phyloP scores from a whole-genome alignment of 768 basidiomycete genomes.

The Suillus americanus region DNA sequence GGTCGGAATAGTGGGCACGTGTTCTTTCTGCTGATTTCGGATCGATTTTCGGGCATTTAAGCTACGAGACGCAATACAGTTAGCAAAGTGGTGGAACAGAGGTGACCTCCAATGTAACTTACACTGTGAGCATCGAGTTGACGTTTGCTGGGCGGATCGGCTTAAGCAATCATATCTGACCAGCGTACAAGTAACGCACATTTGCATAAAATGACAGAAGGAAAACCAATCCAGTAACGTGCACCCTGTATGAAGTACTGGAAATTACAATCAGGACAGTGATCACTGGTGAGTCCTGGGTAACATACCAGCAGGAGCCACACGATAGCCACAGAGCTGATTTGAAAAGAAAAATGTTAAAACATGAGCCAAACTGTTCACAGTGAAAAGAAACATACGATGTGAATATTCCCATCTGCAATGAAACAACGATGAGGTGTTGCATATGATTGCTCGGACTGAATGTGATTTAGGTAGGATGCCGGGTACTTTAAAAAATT shows the following conservation, averaged over 20 bases:
- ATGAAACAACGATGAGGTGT: background rate
- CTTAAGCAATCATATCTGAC: background rate
- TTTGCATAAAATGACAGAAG: background rate
- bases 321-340: background rate
- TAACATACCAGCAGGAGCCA: background rate
- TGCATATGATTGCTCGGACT: background rate
- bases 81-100: background rate
- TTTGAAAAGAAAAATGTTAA: background rate
- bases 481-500: background rate
- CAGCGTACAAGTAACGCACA: background rate
- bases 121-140: background rate
- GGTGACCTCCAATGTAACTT: background rate
- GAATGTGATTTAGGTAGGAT: background rate
- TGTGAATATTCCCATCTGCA: background rate
- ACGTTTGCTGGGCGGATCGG: background rate
- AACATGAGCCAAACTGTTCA: background rate
- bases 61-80: background rate
- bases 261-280: background rate
- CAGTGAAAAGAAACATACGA: background rate
- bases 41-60: background rate
- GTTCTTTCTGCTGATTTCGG: background rate
- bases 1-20: background rate
- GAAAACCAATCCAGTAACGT: background rate
- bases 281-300: background rate
- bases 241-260: background rate